phyloP scores from a whole-genome alignment of 805 yeast genomes.

The Wickerhamiella qilinensis region DNA sequence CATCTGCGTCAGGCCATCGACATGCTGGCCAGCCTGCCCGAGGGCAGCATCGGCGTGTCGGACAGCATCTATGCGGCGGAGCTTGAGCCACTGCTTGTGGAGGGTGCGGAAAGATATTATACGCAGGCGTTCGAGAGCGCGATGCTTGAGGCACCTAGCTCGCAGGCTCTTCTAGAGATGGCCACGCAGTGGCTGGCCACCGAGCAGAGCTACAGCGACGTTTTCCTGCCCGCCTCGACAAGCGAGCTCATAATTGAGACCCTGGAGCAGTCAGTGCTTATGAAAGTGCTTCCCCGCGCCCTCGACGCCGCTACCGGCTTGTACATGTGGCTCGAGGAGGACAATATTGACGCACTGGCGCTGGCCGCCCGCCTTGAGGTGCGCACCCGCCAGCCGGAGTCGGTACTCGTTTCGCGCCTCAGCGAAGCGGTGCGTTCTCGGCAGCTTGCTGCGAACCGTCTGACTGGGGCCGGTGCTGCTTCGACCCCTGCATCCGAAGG shows the following conservation, averaged over 20 bases:
- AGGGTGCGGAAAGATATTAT: slow-evolving; percentile 4
- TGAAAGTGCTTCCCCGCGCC: slow-evolving; percentile 5
- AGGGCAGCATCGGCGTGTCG: slow-evolving; percentile 7
- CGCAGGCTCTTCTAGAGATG: neutral
- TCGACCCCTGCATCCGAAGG: neutral
- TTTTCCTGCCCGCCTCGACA: slow-evolving; percentile 9
- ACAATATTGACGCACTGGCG: slow-evolving; percentile 3
- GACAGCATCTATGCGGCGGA: slow-evolving; percentile 9
- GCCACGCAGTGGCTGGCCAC: slow-evolving; percentile 7
- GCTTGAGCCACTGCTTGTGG: slow-evolving; percentile 5
- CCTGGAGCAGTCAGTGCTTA: slow-evolving; percentile 5
- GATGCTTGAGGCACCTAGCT: neutral
- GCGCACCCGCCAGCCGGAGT: neutral
- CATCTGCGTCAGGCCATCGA: slow-evolving; percentile 4
- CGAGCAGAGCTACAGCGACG: slow-evolving; percentile 6
- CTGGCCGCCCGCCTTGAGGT: slow-evolving; percentile 10
- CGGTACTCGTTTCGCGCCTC: neutral
- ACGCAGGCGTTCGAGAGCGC: neutral
- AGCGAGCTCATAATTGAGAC: slow-evolving; percentile 3
- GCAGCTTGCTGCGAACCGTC: slow-evolving; percentile 3
- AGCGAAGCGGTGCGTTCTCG: slow-evolving; percentile 1
- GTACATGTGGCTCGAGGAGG: slow-evolving; percentile 8
- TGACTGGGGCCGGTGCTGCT: neutral
- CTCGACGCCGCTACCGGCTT: slow-evolving; percentile 8
- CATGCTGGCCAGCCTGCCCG: slow-evolving; percentile 10